Base-by-base conservation (phyloP, 2,329 filamentous ascomycete species). In the Talaromyces sp. region DNA sequence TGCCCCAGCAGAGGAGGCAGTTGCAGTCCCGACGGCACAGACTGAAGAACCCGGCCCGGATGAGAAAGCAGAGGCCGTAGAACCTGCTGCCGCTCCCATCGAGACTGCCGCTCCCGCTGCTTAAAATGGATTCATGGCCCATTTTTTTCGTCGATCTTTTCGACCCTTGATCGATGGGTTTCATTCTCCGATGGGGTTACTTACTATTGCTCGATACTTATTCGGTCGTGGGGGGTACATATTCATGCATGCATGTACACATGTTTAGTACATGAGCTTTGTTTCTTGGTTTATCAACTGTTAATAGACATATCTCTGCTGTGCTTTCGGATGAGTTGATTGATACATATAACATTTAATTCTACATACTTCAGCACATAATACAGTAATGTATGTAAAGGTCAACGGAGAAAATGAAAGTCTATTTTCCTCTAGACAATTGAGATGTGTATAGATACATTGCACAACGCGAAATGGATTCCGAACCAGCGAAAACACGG, bases 21-120 rank as follows among this genome's bases (percentile, higher is more conserved):
- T 23, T 1, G 35, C 18, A 42, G 54, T 57, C 3, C 39, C 57
- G 2, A n/a, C 57, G 7, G 48, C 14, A 23, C 11, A 28, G 23
- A 40, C 31, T 16, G 21, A n/a, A 40, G n/a, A 23, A 5, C 56
- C 52, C 21, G 48, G 33, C 7, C 33, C 50, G 39, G 54, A 52
- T 48, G 62, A 63, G 28, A 63, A 63, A 52, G 16, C 60, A 58
- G 58, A 63, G 35, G 31, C 40, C 18, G 33, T 63, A 55, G 62
- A 37, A 28, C 16, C 37, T 33, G 18, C 21, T 11, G 14, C 33
- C 18, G 35, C 61, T 14, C 31, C 40, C 2, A 50, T 46, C 18
- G 59, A 56, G 46, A 39, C 37, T 35, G 16, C 44, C 5, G 46
- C 39, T 2, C 21, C 55, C 3, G 37, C 52, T 48, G 61, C 62